Evolutionary conservation across 108 stramenopile genomes (phyloP), one percentile per base, ranked within the genome.

Genomic region (Skeletonema menzelii): DNA sequence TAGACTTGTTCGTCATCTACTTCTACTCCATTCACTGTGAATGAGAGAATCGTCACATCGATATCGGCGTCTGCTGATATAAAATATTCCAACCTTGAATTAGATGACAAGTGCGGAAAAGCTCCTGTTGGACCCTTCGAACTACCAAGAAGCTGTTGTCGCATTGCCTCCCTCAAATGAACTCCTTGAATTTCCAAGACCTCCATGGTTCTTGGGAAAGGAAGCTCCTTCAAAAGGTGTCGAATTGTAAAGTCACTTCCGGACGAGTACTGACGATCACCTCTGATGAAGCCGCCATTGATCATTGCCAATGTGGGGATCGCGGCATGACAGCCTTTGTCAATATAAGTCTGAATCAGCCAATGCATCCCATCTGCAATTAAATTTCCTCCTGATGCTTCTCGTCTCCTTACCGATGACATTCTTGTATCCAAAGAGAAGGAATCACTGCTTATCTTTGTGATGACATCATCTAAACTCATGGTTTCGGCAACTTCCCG

Each of bases 261-360:
- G n/a, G 80, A 64, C 42, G 27, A 37, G 63, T 81, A 81, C 26
- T 72, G 76, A 40, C 64, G 55, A 44, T 81, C 80, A 27, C 76
- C 80, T 59, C 80, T 61, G 19, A 81, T 81, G 40, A 81, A 81
- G 2, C 80, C 80, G 38, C 80, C 80, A 49, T 81, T 81, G 56
- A 81, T 81, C 73, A 81, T 73, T 34, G 80, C 75, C 70, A 80
- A 20, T 55, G 56, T 77, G 27, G 75, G 63, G 19, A 34, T 37
- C n/a, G 3, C 27, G 17, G 26, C 32, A 2, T 15, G 6, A 8
- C 19, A 15, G 47, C 5, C 19, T 15, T 60, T 59, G 17, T 11
- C 57, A 11, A 68, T 58, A 56, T 61, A 61, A 3, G 63, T 55
- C 40, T 61, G 49, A 35, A 77, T 71, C 37, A 72, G 27, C 80